phyloP scores from a whole-genome alignment of 2,329 filamentous ascomycete species.

The Trichoderma simmonsii region DNA sequence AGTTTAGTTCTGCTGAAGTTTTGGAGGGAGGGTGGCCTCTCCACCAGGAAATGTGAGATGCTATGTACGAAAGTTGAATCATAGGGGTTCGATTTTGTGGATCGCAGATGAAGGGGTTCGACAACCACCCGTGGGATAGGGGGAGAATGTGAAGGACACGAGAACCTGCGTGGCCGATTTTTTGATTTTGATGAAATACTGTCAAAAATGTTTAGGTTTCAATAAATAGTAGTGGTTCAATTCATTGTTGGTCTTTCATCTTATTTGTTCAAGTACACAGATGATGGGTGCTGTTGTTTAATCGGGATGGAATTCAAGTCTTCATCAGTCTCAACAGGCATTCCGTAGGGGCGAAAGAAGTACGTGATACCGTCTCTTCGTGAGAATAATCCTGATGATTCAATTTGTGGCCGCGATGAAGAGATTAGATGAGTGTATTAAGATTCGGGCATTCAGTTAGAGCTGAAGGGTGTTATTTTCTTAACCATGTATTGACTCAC shows the following conservation, averaged over 20 bases:
- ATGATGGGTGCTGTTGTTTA: neutral
- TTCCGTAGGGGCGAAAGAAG: too few relatives aligned
- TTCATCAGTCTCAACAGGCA: fast-evolving
- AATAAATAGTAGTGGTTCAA: neutral
- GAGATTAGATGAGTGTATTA: too few relatives aligned
- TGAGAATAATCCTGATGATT: too few relatives aligned
- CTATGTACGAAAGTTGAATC: neutral
- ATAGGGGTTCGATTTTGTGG: neutral
- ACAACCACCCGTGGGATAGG: neutral
- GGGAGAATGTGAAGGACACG: neutral
- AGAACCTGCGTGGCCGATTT: neutral
- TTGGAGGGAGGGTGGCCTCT: neutral
- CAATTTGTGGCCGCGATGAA: too few relatives aligned
- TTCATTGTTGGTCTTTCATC: neutral
- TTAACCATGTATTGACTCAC: too few relatives aligned
- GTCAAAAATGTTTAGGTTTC: neutral
- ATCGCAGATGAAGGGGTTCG: neutral
- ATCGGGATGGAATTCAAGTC: neutral
- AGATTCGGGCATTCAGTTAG: too few relatives aligned
- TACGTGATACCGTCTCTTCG: too few relatives aligned
- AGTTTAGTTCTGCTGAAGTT: neutral
- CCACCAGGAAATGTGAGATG: neutral
- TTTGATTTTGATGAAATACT: neutral
- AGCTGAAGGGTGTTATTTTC: too few relatives aligned
- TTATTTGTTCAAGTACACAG: neutral